Evolutionary conservation across 805 yeast genomes (phyloP), one percentile per base, ranked within the genome.

Genomic region (Teunomyces atbi): DNA sequence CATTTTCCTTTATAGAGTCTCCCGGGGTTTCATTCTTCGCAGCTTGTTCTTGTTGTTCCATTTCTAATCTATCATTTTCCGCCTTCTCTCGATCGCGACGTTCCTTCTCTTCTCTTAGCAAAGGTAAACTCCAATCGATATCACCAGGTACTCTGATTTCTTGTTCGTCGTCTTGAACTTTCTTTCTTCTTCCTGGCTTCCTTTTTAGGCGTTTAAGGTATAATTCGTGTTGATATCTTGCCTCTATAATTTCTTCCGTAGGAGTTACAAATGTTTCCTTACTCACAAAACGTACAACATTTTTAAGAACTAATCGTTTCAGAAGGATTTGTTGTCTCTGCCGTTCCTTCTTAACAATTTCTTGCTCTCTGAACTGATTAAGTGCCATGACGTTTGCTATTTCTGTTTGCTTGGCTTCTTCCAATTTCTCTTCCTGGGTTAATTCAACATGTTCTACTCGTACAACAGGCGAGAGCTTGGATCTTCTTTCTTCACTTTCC

Each of bases 391-490:
- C 69, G 62, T 94, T 94, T 37, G 78, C 76, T 59, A 78, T 76
- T 65, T 94, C 99, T 0, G 97, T 94, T 55, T 84, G 86, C 39
- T 83, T 71, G 1, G 99, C 98, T 61, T 89, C 94, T n/a, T 77
- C 84, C 38, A 86, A 64, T 34, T 84, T 70, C 58, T 86, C 89
- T 48, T 81, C 89, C 55, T 86, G 86, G 0, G 94, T 85, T 58
- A 82, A 68, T 68, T 81, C 81, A 13, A 64, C 63, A 41, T 73
- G 68, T 48, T 74, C 65, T 6, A 65, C 61, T 23, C 71, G 62
- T 1, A 66, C 62, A 4, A 74, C 69, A 0, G 77, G 81, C 39
- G 74, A 54, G 57, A 60, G 56, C 68, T 68, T 61, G 73, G 79
- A 65, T 48, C 81, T 68, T 56, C 85, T 75, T 46, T 77, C 77